Evolutionary conservation across 177 flowering plant species (phyloP).

Genomic region (Tripterygium wilfordii): DNA sequence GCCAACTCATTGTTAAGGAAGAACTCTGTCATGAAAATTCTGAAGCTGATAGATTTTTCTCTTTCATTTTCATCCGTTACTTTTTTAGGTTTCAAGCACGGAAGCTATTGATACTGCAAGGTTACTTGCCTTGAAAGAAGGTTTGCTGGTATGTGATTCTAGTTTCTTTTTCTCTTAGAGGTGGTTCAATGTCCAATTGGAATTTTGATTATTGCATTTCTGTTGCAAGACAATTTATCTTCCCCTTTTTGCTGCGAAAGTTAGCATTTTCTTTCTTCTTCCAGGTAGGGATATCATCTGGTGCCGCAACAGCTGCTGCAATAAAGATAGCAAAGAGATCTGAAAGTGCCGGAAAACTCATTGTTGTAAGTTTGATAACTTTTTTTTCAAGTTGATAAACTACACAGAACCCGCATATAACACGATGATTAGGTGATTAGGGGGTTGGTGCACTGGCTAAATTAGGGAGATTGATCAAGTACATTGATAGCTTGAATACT

Average conservation of each 20-base stretch:
- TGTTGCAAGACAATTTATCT: background rate
- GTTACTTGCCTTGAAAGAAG: slow-evolving; percentile 48
- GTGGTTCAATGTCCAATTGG: too few species aligned
- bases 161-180: too few species aligned
- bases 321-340: slow-evolving; percentile 46
- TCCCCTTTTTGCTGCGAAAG: background rate
- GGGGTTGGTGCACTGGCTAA: too few species aligned
- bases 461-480: too few species aligned
- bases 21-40: too few species aligned
- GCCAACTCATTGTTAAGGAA: too few species aligned
- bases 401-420: background rate
- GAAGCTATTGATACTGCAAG: slow-evolving; percentile 51
- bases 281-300: slow-evolving; percentile 57
- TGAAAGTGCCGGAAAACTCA: slow-evolving; percentile 52
- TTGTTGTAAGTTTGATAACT: slow-evolving; percentile 32
- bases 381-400: background rate
- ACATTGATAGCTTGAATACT: too few species aligned
- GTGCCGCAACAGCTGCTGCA: slow-evolving; percentile 56
- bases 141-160: slow-evolving; percentile 33
- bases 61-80: background rate
- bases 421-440: too few species aligned
- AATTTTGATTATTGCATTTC: background rate
- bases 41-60: too few species aligned
- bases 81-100: slow-evolving; percentile 32
- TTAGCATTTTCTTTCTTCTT: background rate